Evolutionary conservation across 768 basidiomycete species (phyloP).

Genomic region (Lactarius hengduanensis): DNA sequence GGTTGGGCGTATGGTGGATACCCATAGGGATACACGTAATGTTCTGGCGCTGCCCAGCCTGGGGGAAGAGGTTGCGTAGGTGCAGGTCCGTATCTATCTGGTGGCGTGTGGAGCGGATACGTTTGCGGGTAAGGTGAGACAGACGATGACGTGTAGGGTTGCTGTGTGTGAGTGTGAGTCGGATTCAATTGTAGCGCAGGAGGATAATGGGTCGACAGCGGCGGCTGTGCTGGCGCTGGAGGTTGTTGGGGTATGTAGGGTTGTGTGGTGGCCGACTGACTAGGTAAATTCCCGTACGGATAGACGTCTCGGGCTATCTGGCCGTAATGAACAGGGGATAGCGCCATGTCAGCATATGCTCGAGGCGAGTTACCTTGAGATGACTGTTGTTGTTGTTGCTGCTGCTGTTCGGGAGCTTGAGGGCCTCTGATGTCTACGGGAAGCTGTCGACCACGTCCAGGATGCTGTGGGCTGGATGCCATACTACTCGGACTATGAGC

Average conservation of each 20-base stretch:
- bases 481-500: slow-evolving; percentile 47
- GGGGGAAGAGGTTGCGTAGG: slow-evolving; percentile 25
- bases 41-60: slow-evolving; percentile 28
- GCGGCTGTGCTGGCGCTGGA: slow-evolving; percentile 5
- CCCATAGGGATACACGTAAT: slow-evolving; percentile 37
- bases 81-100: slow-evolving; percentile 23
- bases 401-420: slow-evolving; percentile 15
- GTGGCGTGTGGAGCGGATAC: slow-evolving; percentile 26
- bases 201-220: slow-evolving; percentile 16
- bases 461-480: slow-evolving; percentile 49
- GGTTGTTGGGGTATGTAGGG: slow-evolving; percentile 9
- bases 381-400: slow-evolving; percentile 5
- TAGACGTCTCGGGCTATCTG: slow-evolving; percentile 25
- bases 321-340: slow-evolving; percentile 26
- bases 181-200: slow-evolving; percentile 25
- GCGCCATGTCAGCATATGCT: slow-evolving; percentile 18
- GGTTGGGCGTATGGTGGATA: slow-evolving; percentile 23
- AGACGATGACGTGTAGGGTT: slow-evolving; percentile 28
- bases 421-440: slow-evolving; percentile 5
- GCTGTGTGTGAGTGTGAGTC: slow-evolving; percentile 22
- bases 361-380: slow-evolving; percentile 25
- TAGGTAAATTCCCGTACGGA: slow-evolving; percentile 20
- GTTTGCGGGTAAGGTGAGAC: slow-evolving; percentile 28
- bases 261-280: slow-evolving; percentile 14
- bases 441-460: slow-evolving; percentile 23